phyloP scores from a whole-genome alignment of 1,284 basidiomycete genomes.

The Leccinum fuscescens region DNA sequence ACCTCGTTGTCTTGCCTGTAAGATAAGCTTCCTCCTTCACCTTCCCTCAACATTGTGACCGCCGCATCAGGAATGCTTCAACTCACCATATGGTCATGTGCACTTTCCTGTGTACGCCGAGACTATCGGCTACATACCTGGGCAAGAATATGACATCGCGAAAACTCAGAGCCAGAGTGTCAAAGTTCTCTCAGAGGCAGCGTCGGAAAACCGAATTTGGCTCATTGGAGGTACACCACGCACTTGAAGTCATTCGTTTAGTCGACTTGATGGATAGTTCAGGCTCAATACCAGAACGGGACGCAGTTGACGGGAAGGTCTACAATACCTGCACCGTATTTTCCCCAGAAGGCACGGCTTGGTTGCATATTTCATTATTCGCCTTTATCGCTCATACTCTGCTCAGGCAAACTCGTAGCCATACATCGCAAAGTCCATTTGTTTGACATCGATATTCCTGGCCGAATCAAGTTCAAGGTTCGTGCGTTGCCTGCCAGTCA shows the following conservation, averaged over 20 bases:
- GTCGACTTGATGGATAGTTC: constrained; percentile 1
- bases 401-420: constrained; percentile 77
- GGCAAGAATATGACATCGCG: constrained; percentile 54
- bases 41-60: background rate
- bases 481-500: constrained; percentile 13
- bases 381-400: constrained; percentile 4
- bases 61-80: constrained; percentile 85
- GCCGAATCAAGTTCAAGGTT: constrained; percentile 95
- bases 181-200: constrained; percentile 78
- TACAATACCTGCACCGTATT: constrained; percentile 95
- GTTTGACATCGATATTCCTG: constrained; percentile 98
- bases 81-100: constrained; percentile 90
- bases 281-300: constrained; percentile 91
- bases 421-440: constrained; percentile 94
- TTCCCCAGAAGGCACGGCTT: constrained; percentile 70
- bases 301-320: constrained; percentile 61
- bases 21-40: constrained; percentile 25
- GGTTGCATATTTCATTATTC: background rate
- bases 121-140: constrained; percentile 61
- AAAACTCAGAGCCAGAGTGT: constrained; percentile 75
- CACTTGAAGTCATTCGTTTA: background rate
- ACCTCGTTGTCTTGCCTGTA: constrained; percentile 88
- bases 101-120: constrained; percentile 88
- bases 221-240: constrained; percentile 78
- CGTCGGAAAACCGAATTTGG: constrained; percentile 82